Percentiles rank a stretch among this genome's conserved stretches.
Evolutionary conservation across 805 yeast genomes (phyloP).

Genomic region (Candida dajiaensis): DNA sequence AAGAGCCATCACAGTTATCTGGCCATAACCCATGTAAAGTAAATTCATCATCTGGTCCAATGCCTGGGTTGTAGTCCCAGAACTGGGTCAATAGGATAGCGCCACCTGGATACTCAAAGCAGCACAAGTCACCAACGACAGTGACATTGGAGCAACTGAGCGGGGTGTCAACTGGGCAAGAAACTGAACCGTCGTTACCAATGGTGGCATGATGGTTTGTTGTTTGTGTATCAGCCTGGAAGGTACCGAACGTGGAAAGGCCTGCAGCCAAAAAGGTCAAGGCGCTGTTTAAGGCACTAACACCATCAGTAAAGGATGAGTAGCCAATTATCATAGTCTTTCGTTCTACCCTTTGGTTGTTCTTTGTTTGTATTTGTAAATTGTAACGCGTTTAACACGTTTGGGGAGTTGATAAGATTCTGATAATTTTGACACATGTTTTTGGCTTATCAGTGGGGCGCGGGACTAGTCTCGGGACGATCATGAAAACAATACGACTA

Average conservation of each 20-base stretch:
- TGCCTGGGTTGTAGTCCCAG: conserved; percentile 81
- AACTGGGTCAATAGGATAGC: conserved; percentile 80
- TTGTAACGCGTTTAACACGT: neutral
- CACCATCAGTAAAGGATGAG: neutral
- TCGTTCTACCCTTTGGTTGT: neutral
- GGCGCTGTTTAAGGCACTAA: neutral
- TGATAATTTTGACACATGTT: neutral
- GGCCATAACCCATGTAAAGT: conserved; percentile 90
- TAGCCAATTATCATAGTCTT: neutral
- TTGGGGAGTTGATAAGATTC: neutral
- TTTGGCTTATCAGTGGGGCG: neutral
- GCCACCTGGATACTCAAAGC: conserved; percentile 87
- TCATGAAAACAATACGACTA: neutral
- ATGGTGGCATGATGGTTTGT: neutral
- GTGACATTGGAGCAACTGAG: conserved; percentile 55
- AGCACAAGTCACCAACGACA: conserved; percentile 57
- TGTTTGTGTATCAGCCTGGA: neutral
- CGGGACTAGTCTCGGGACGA: neutral
- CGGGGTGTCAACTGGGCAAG: conserved; percentile 56
- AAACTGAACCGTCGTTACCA: neutral
- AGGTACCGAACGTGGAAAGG: neutral
- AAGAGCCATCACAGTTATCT: conserved; percentile 80
- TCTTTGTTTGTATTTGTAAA: neutral
- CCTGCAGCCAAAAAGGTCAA: neutral
- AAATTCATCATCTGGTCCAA: conserved; percentile 65